These are phyloP conservation scores for Fusarium sp. DNA, from an alignment of 2,329 filamentous ascomycete species.

Conservation along the genomic window DNA sequence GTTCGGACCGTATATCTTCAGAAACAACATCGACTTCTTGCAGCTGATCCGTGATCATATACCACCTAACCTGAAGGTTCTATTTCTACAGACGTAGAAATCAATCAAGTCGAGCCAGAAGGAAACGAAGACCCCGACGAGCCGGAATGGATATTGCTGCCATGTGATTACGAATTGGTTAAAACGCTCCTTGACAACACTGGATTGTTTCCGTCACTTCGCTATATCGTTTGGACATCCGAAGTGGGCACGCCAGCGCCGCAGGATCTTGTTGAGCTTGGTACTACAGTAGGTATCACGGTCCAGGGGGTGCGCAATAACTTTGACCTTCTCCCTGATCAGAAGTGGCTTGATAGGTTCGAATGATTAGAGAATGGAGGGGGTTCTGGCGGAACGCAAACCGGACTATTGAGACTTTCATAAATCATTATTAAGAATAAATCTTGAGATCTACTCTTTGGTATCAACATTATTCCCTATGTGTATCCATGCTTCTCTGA, in stretches of 20 bases:
- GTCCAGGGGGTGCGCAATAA: not conserved
- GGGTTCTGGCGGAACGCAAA: too few relatives aligned
- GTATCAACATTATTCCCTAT: not conserved
- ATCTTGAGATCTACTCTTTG: not conserved
- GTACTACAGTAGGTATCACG: not conserved
- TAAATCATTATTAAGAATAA: not conserved
- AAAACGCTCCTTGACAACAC: not conserved
- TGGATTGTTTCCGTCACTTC: not conserved
- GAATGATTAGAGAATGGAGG: not conserved
- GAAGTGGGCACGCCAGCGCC: not conserved
- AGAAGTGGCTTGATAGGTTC: not conserved
- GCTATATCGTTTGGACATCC: not conserved
- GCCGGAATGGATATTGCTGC: not conserved
- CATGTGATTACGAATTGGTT: not conserved
- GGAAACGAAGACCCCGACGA: too few relatives aligned
- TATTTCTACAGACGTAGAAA: not conserved
- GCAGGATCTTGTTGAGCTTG: not conserved
- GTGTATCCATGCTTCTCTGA: slow-evolving; percentile 18
- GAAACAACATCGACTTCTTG: not conserved
- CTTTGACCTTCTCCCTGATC: not conserved
- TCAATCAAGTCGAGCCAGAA: too few relatives aligned
- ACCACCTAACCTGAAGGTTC: not conserved
- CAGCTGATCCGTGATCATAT: not conserved
- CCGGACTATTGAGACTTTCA: too few relatives aligned
- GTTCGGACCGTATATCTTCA: not conserved